A percentile compares a stretch with the other conserved stretches of the same genome.
These are phyloP conservation scores for Triadica sebifera DNA, from an alignment of 345 rosid species.

Conservation along the genomic window DNA sequence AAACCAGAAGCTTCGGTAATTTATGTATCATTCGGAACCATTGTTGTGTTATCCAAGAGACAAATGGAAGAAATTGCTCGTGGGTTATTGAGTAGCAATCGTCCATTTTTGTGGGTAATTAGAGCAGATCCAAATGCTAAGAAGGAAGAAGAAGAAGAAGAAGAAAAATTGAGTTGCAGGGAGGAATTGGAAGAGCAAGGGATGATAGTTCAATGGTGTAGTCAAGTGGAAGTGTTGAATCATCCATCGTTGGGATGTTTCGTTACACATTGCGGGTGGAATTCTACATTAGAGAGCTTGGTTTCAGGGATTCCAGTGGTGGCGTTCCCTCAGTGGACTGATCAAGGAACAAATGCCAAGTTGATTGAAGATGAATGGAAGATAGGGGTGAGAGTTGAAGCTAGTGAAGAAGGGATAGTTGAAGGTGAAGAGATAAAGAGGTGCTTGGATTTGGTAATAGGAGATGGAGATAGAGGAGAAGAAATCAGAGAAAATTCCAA, in stretches of 20 bases:
- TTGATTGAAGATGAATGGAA: constrained; percentile 53
- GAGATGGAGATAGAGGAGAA: constrained; percentile 30
- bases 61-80: constrained; percentile 51
- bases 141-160: constrained; percentile 31
- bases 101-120: constrained; percentile 58
- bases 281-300: constrained; percentile 61
- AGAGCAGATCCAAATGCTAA: constrained; percentile 17
- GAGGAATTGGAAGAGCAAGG: constrained; percentile 52
- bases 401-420: constrained; percentile 43
- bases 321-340: constrained; percentile 63
- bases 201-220: constrained; percentile 65
- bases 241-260: constrained; percentile 59
- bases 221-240: constrained; percentile 59
- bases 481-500: constrained; percentile 41
- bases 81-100: constrained; percentile 29
- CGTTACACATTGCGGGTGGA: constrained; percentile 79
- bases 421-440: constrained; percentile 51
- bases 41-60: constrained; percentile 32
- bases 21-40: constrained; percentile 61
- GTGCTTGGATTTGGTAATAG: constrained; percentile 60
- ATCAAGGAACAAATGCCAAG: constrained; percentile 60
- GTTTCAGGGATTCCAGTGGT: constrained; percentile 51
- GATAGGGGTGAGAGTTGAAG: constrained; percentile 48
- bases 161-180: constrained; percentile 28
- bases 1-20: constrained; percentile 33